Base-by-base conservation (phyloP, 768 basidiomycete species). In the Trametes cingulata region DNA sequence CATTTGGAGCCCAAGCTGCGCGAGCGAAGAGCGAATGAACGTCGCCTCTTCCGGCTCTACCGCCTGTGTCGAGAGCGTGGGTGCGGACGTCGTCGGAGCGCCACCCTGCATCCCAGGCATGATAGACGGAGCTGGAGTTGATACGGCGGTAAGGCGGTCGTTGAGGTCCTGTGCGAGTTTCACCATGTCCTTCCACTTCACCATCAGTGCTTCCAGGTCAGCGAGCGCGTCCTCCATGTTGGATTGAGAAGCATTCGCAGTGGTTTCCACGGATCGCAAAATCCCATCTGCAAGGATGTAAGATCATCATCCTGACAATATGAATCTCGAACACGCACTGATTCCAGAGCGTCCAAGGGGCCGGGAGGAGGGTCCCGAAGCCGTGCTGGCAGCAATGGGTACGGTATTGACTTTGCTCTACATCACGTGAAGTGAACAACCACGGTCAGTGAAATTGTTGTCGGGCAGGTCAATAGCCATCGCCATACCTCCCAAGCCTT, bases 181-280 rank as follows among this genome's bases (percentile, higher is more conserved):
- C 57, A 95, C 95, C 87, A 98, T 96, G 65, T 95, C 93, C 64
- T 85, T 88, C 1, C 95, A 94, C 70, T 95, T 91, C 48, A 88
- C 78, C 90, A 91, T 95, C 46, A 98, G 75, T 0, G 88, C 89
- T 70, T 98, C 93, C 35, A 98, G 81, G 68, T 98, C 97, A 64
- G 85, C 79, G 33, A 98, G 78, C 0, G 94, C 91, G 63, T 87
- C 85, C 24, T 80, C 79, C 76, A 98, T 83, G 63, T 86, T 79
- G 8, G 80, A 82, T 45, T 86, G 81, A 15, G 85, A 78, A 5
- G 79, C 81, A 65, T 87, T 82, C 1, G 85, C 83, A 9, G 85
- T 84, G 14, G 81, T 77, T 71, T 91, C 85, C 41, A 95, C 90
- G 2, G 79, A 83, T 57, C 84, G 85, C 47, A 98, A 74, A 62